These are phyloP conservation scores for Penicillium sp. DNA, from an alignment of 2,329 filamentous ascomycete genomes.

Conservation along the genomic window DNA sequence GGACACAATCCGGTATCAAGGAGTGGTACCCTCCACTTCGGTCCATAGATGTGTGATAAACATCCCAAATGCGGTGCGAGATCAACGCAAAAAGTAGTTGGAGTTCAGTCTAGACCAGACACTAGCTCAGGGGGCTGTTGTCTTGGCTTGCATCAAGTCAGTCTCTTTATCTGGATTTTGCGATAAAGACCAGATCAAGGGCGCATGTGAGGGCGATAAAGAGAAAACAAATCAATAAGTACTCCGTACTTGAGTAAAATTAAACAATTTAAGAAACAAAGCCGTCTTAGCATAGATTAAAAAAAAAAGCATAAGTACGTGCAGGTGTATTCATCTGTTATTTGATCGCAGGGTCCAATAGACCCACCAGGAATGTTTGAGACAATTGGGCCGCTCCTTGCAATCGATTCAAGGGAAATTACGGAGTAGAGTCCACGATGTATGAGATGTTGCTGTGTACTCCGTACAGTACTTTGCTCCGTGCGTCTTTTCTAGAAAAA, in stretches of 20 bases:
- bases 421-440: not conserved
- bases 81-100: not conserved
- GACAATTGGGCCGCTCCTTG: not conserved
- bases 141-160: not conserved
- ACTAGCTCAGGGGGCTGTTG: not conserved
- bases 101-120: slow-evolving; percentile 1
- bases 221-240: too few relatives aligned
- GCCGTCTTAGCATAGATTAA: not conserved
- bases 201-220: too few relatives aligned
- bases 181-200: not conserved
- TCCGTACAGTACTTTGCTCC: too few relatives aligned
- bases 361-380: not conserved
- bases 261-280: not conserved
- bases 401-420: not conserved
- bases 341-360: too few relatives aligned
- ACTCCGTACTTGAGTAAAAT: not conserved
- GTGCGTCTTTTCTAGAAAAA: too few relatives aligned
- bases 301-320: too few relatives aligned
- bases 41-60: not conserved
- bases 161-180: not conserved
- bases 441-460: too few relatives aligned
- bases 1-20: not conserved
- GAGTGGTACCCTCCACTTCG: not conserved
- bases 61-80: not conserved
- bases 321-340: too few relatives aligned